Conservation (phyloP, 192 early-diverging fungal genomes). For the Umbelopsis vinacea region DNA sequence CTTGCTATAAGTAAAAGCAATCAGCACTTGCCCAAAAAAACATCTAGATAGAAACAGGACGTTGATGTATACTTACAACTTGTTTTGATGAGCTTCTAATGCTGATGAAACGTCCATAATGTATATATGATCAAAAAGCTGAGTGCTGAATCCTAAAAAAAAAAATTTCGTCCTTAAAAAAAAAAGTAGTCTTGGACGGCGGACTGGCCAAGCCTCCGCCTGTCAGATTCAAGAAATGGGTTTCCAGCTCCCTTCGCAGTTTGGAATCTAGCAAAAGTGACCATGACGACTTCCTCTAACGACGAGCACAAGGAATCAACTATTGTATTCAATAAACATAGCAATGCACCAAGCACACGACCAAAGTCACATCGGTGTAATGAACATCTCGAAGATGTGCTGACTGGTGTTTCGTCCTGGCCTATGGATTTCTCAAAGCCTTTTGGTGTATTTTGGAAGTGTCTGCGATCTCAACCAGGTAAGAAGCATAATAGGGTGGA, state of each 20-base stretch:
- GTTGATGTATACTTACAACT: not conserved
- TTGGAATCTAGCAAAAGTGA: not conserved
- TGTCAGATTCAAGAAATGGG: not conserved
- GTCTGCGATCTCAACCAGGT: conserved; percentile 42
- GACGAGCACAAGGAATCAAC: conserved; percentile 1
- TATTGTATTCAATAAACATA: conserved; percentile 34
- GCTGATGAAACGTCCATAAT: conserved; percentile 21
- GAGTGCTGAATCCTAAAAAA: conserved; percentile 3
- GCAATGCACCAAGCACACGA: conserved; percentile 28
- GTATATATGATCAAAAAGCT: conserved; percentile 11
- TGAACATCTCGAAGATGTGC: conserved; percentile 41
- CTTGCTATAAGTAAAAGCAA: conserved; percentile 50
- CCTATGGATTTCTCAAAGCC: conserved; percentile 43
- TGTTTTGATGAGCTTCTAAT: conserved; percentile 21
- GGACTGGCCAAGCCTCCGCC: conserved; percentile 14
- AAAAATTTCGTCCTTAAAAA: conserved; percentile 13
- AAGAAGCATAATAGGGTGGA: not conserved
- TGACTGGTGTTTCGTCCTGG: conserved; percentile 36
- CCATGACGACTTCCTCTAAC: not conserved
- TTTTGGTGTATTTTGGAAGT: conserved; percentile 38
- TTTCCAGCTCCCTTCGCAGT: not conserved
- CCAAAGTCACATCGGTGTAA: conserved; percentile 39
- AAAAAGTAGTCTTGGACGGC: conserved; percentile 13
- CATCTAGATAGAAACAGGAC: too few relatives aligned
- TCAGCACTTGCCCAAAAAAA: not conserved